phyloP scores from a whole-genome alignment of 2,329 filamentous ascomycete genomes.

The Thielaviopsis ethacetica region DNA sequence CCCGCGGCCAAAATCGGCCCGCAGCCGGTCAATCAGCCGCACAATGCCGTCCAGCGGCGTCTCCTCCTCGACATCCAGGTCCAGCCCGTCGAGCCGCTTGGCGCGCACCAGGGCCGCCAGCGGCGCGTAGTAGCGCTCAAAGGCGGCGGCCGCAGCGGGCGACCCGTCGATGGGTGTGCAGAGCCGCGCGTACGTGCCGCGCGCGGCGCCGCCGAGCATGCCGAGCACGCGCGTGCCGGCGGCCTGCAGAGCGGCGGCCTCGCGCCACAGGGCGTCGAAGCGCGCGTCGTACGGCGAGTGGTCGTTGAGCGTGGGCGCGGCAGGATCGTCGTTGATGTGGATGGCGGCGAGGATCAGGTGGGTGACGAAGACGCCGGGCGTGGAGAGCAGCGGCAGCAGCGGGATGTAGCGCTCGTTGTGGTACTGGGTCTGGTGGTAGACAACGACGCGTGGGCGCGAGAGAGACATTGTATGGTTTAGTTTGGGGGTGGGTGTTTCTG shows the following conservation, averaged over 20 bases:
- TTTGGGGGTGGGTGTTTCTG: neutral
- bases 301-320: slow-evolving; percentile 64
- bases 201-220: slow-evolving; percentile 76
- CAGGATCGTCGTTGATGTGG: slow-evolving; percentile 56
- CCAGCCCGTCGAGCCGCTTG: slow-evolving; percentile 50
- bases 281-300: slow-evolving; percentile 49
- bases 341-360: slow-evolving; percentile 79
- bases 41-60: slow-evolving; percentile 52
- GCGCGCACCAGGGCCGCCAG: slow-evolving; percentile 47
- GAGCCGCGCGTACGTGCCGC: slow-evolving; percentile 48
- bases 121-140: slow-evolving; percentile 59
- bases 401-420: slow-evolving; percentile 29
- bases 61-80: slow-evolving; percentile 66
- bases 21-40: slow-evolving; percentile 49
- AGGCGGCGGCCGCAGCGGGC: slow-evolving; percentile 21
- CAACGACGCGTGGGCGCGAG: slow-evolving; percentile 30
- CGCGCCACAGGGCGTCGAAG: slow-evolving; percentile 62
- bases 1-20: slow-evolving; percentile 47
- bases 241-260: slow-evolving; percentile 54
- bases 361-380: slow-evolving; percentile 33
- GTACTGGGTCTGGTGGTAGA: slow-evolving; percentile 41
- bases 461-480: neutral
- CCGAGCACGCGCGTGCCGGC: slow-evolving; percentile 64
- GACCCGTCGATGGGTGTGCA: slow-evolving; percentile 32
- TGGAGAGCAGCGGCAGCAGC: slow-evolving; percentile 33